Percentiles rank a stretch among this genome's conserved stretches.
These are phyloP conservation scores for Colletotrichum brevisporum DNA, from an alignment of 2,329 filamentous ascomycete genomes.

Conservation along the genomic window DNA sequence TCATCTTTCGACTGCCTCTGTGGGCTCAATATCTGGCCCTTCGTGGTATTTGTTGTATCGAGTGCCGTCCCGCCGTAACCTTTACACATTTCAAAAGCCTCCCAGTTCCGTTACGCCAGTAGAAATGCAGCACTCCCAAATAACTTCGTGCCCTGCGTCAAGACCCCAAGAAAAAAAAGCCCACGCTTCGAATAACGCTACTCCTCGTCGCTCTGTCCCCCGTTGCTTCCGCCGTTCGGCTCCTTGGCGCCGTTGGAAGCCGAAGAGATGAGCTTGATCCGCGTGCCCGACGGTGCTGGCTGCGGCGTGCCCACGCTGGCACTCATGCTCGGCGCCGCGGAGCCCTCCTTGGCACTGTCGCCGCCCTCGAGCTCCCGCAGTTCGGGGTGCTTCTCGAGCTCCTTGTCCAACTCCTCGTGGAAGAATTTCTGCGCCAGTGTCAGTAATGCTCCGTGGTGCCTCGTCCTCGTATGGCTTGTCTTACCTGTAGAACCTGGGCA, in stretches of 20 bases:
- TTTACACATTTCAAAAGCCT: conserved; percentile 43
- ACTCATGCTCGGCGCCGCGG: conserved; percentile 61
- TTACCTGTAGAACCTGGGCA: conserved; percentile 92
- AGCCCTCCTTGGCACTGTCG: conserved; percentile 54
- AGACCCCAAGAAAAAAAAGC: too few species aligned
- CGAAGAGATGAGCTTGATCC: conserved; percentile 78
- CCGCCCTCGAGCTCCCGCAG: conserved; percentile 69
- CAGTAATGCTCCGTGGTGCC: too few species aligned
- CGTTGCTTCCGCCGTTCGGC: conserved; percentile 50
- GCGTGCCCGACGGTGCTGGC: conserved; percentile 67
- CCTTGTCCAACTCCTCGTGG: conserved; percentile 66
- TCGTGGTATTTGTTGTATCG: conserved; percentile 46
- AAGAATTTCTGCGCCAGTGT: conserved; percentile 68
- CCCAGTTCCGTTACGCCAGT: conserved; percentile 39
- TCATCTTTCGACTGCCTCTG: conserved; percentile 6
- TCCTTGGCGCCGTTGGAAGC: conserved; percentile 52
- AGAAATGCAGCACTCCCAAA: conserved; percentile 32
- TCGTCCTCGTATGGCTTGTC: neutral
- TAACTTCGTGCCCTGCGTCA: too few species aligned
- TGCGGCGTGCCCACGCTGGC: conserved; percentile 76
- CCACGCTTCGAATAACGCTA: conserved; percentile 44
- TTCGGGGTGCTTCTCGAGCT: conserved; percentile 67
- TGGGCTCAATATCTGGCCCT: conserved; percentile 36
- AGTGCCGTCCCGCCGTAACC: conserved; percentile 41
- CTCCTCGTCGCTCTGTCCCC: conserved; percentile 68